Evolutionary conservation across 2,329 filamentous ascomycete genomes (phyloP).

Genomic region (Penicillium sp.): DNA sequence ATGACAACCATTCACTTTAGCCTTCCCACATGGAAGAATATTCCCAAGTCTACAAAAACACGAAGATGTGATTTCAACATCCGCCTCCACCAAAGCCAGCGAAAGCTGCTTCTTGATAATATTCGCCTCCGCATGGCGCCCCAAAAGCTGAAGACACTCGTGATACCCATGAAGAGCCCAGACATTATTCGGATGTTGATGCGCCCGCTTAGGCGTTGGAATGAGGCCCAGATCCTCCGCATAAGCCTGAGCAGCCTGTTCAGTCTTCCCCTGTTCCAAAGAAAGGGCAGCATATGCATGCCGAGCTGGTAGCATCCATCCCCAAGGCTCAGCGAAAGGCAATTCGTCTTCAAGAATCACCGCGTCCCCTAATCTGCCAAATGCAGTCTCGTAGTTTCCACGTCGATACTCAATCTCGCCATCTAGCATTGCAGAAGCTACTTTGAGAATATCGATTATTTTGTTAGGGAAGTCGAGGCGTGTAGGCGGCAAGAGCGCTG

Average conservation of each 20-base stretch:
- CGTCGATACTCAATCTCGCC: conserved; percentile 71
- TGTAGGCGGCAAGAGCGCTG: conserved; percentile 54
- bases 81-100: conserved; percentile 54
- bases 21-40: not conserved
- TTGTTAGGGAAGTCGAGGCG: conserved; percentile 69
- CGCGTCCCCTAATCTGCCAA: conserved; percentile 56
- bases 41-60: conserved; percentile 53
- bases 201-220: conserved; percentile 58
- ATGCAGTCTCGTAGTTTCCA: conserved; percentile 58
- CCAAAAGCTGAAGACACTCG: conserved; percentile 62
- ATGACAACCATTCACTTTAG: conserved; percentile 4
- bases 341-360: conserved; percentile 61
- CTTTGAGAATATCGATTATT: conserved; percentile 60
- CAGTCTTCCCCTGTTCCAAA: conserved; percentile 61
- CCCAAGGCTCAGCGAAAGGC: conserved; percentile 71
- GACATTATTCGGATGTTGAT: conserved; percentile 68
- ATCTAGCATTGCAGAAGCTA: conserved; percentile 65
- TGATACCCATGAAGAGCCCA: conserved; percentile 73
- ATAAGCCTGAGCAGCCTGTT: conserved; percentile 58
- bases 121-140: conserved; percentile 46
- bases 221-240: conserved; percentile 60
- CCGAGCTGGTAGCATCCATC: conserved; percentile 72
- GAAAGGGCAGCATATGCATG: conserved; percentile 69
- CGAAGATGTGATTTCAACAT: conserved; percentile 57
- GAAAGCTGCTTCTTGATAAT: conserved; percentile 51